Evolutionary conservation across 768 basidiomycete genomes (phyloP), one percentile per base, ranked within the genome.

Genomic region (Coprinopsis sp.): DNA sequence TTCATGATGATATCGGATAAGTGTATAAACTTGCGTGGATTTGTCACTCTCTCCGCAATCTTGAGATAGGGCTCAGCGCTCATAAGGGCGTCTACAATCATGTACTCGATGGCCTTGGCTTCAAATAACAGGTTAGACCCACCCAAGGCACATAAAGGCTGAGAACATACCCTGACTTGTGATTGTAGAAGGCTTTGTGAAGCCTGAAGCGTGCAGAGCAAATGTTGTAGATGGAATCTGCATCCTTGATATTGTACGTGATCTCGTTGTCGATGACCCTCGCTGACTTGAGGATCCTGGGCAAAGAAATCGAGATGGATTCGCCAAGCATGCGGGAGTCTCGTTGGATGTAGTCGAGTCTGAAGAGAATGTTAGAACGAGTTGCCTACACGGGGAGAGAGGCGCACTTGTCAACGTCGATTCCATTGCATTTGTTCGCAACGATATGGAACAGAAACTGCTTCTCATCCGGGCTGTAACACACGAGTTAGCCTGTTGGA

Each of bases 141-240:
- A n/a, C 8, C 8, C 8, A 8, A 31, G 30, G 30, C 10, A 8
- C 30, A 31, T 8, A 31, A 8, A n/a, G 8, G 8, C 10, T n/a
- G 8, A 31, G 8, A 12, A 29, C 72, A 18, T 48, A 80, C 80
- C n/a, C 81, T 1, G 85, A 79, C 59, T 90, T 90, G 61, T 91
- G 89, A 50, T 79, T 82, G 53, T 91, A 92, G n/a, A 89, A 74
- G 6, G 74, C 75, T 58, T 90, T 91, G 64, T 90, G 87, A n/a
- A 91, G 67, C 29, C 77, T 84, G 58, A 88, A 91, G 3, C 89
- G 75, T 1, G 81, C 80, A 25, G 79, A 73, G 51, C 79, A 90
- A 3, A 92, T 72, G 46, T 87, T 82, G 51, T 84, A 85, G 1
- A 92, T 72, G 38, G 80, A 77, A 54, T 87, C 84, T 0, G 81